These are phyloP conservation scores for Cercospora nicotianae DNA, from an alignment of 2,329 filamentous ascomycete genomes.

Conservation along the genomic window DNA sequence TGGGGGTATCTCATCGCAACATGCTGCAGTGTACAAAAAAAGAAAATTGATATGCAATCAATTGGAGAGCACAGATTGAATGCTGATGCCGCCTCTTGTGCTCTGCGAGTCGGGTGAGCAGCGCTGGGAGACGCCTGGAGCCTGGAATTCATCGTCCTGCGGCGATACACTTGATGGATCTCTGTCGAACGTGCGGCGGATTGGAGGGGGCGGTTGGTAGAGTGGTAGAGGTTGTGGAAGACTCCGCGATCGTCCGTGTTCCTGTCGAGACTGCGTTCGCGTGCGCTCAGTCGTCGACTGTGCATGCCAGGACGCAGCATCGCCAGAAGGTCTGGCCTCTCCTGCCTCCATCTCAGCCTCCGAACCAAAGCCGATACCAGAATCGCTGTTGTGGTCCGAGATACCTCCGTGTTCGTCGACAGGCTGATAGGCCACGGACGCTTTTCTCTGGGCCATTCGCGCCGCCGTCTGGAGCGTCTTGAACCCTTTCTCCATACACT, in stretches of 20 bases:
- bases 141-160: slow-evolving; percentile 12
- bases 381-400: slow-evolving; percentile 61
- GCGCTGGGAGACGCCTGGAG: slow-evolving; percentile 17
- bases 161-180: slow-evolving; percentile 24
- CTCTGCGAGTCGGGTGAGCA: slow-evolving; percentile 31
- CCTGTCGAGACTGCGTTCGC: slow-evolving; percentile 22
- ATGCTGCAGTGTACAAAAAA: slow-evolving; percentile 1
- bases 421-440: slow-evolving; percentile 47
- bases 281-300: slow-evolving; percentile 16
- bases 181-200: slow-evolving; percentile 24
- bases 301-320: slow-evolving; percentile 33
- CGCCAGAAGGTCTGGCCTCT: slow-evolving; percentile 24
- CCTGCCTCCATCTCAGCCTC: slow-evolving; percentile 48
- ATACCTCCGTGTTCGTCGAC: slow-evolving; percentile 40
- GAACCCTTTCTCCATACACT: slow-evolving; percentile 82
- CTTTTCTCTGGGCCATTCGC: slow-evolving; percentile 65
- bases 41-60: slow-evolving; percentile 5
- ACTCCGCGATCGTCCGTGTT: slow-evolving; percentile 37
- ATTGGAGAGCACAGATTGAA: slow-evolving; percentile 36
- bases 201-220: slow-evolving; percentile 38
- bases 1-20: slow-evolving; percentile 3
- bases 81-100: slow-evolving; percentile 34
- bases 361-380: slow-evolving; percentile 60
- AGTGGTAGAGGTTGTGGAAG: slow-evolving; percentile 38
- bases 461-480: slow-evolving; percentile 75